Conservation (phyloP, 2,329 filamentous ascomycete genomes). For the Penicillium capsulatum region DNA sequence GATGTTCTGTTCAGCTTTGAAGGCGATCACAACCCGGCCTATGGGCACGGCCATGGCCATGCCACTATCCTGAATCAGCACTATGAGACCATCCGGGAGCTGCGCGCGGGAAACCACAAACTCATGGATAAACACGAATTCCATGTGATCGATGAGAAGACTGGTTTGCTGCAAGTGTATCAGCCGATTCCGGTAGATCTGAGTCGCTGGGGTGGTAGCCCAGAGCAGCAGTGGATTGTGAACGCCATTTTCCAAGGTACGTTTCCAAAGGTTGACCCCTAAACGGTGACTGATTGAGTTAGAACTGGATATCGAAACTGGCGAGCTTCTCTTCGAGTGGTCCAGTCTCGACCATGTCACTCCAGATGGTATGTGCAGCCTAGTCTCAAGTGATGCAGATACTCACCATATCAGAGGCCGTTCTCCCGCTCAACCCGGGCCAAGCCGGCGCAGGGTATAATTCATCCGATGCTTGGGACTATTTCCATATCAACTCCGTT, state of each 20-base stretch:
- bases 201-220: slow-evolving; percentile 44
- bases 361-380: slow-evolving; percentile 42
- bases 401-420: slow-evolving; percentile 35
- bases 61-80: slow-evolving; percentile 51
- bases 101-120: slow-evolving; percentile 48
- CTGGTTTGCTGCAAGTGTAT: slow-evolving; percentile 53
- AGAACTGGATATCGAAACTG: slow-evolving; percentile 50
- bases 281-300: not conserved
- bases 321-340: slow-evolving; percentile 58
- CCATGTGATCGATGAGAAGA: slow-evolving; percentile 50
- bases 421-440: slow-evolving; percentile 47
- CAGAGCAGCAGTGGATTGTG: slow-evolving; percentile 54
- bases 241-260: slow-evolving; percentile 53
- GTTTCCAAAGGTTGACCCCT: slow-evolving; percentile 1
- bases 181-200: slow-evolving; percentile 49
- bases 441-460: slow-evolving; percentile 40
- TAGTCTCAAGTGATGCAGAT: slow-evolving; percentile 4
- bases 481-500: slow-evolving; percentile 49
- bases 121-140: slow-evolving; percentile 56
- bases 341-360: slow-evolving; percentile 54
- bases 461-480: slow-evolving; percentile 46
- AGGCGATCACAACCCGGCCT: slow-evolving; percentile 49
- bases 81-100: slow-evolving; percentile 53
- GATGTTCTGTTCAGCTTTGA: slow-evolving; percentile 54
- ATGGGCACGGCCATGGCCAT: slow-evolving; percentile 55